phyloP scores from a whole-genome alignment of 495 filamentous ascomycete species.

The Letharia lupina region DNA sequence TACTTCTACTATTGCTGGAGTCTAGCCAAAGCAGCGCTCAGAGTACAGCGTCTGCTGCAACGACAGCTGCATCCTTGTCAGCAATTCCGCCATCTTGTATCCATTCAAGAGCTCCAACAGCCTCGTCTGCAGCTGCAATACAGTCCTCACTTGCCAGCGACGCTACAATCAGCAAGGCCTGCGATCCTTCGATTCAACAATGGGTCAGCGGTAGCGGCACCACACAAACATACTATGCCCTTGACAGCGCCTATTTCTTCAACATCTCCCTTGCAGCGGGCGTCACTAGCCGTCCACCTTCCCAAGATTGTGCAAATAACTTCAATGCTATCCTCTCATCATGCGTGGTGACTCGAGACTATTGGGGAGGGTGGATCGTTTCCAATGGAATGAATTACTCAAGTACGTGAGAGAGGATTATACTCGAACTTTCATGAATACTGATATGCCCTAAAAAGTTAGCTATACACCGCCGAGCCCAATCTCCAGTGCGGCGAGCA shows the following conservation, averaged over 20 bases:
- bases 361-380: constrained; percentile 12
- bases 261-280: constrained; percentile 5
- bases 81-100: constrained; percentile 2
- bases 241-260: constrained; percentile 8
- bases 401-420: not conserved
- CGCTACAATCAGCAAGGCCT: constrained; percentile 10
- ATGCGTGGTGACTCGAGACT: constrained; percentile 5
- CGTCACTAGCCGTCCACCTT: not conserved
- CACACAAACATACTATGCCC: constrained; percentile 5
- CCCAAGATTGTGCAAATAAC: not conserved
- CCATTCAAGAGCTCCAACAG: not conserved
- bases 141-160: constrained; percentile 1
- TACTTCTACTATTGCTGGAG: not conserved
- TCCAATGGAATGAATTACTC: constrained; percentile 3
- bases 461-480: not conserved
- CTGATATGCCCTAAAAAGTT: not conserved
- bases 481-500: not conserved
- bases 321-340: constrained; percentile 12
- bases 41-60: not conserved
- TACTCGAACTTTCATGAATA: no score
- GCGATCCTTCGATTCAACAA: constrained; percentile 10
- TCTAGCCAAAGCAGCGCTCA: not conserved
- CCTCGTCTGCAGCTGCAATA: constrained; percentile 1
- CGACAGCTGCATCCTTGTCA: not conserved
- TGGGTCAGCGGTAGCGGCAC: not conserved